Percentiles rank a stretch among this genome's conserved stretches.
Evolutionary conservation across 176 grass and related monocot species (phyloP).

Genomic region (Luzula sylvatica): DNA sequence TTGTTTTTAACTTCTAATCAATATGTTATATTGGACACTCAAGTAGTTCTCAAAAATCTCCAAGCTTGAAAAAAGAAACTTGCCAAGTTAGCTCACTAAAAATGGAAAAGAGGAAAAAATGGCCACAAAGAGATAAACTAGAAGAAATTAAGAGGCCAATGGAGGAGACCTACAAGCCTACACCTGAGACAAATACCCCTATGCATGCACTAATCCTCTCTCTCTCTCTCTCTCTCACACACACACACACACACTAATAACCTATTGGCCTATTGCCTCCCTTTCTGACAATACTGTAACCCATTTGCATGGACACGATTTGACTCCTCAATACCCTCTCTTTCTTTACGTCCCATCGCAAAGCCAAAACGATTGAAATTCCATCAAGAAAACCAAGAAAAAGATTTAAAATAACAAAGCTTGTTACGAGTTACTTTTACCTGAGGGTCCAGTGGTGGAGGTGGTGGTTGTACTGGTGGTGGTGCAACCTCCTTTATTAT

Average conservation of each 20-base stretch:
- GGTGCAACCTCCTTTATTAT: constrained; percentile 12
- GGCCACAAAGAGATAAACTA: not conserved
- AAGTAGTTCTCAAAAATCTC: too few relatives aligned
- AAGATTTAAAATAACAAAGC: too few relatives aligned
- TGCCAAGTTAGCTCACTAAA: too few relatives aligned
- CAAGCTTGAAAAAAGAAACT: too few relatives aligned
- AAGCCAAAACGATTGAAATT: not conserved
- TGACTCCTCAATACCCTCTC: constrained; percentile 31
- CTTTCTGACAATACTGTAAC: constrained; percentile 42
- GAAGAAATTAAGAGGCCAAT: not conserved
- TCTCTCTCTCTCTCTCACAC: not conserved
- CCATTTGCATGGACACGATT: constrained; percentile 58
- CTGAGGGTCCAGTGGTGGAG: constrained; percentile 13
- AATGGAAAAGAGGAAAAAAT: not conserved
- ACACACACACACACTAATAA: too few relatives aligned
- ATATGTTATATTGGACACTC: too few relatives aligned
- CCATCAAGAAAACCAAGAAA: not conserved
- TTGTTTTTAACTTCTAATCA: too few relatives aligned
- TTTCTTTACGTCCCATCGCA: constrained; percentile 2
- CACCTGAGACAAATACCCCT: constrained; percentile 7
- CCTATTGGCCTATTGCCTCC: constrained; percentile 13
- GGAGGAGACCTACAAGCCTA: too few relatives aligned
- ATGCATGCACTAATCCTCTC: not conserved
- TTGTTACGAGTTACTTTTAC: not conserved
- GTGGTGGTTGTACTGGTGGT: constrained; percentile 16